Evolutionary conservation across 495 filamentous ascomycete species (phyloP).

Genomic region (Penicillium flavigenum): DNA sequence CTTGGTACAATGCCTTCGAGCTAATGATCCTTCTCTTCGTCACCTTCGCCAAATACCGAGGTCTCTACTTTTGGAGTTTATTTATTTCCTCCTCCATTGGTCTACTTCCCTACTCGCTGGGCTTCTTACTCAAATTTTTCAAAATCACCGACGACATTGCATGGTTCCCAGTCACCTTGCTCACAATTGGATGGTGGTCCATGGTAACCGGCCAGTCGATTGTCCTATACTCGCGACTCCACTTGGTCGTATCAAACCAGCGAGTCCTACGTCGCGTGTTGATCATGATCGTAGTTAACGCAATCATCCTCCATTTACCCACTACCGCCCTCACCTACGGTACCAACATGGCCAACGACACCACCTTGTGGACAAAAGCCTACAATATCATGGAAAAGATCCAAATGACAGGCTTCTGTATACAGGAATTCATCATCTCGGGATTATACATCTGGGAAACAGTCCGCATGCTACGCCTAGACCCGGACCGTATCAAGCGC

Average conservation of each 20-base stretch:
- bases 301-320: slow-evolving; percentile 53
- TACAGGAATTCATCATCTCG: slow-evolving; percentile 63
- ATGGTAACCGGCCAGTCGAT: slow-evolving; percentile 69
- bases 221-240: slow-evolving; percentile 67
- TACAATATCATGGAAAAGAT: slow-evolving; percentile 63
- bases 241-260: slow-evolving; percentile 56
- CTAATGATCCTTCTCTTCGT: slow-evolving; percentile 56
- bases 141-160: slow-evolving; percentile 34
- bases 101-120: slow-evolving; percentile 56
- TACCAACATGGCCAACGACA: slow-evolving; percentile 42
- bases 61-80: slow-evolving; percentile 60
- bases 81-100: slow-evolving; percentile 53
- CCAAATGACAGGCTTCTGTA: slow-evolving; percentile 61
- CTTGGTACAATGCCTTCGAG: slow-evolving; percentile 57
- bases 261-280: slow-evolving; percentile 51
- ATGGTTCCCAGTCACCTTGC: slow-evolving; percentile 45
- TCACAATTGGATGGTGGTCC: slow-evolving; percentile 57
- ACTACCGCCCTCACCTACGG: slow-evolving; percentile 59
- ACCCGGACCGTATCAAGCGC: slow-evolving; percentile 44
- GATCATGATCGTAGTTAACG: slow-evolving; percentile 59
- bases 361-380: slow-evolving; percentile 34
- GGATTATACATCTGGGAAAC: slow-evolving; percentile 60
- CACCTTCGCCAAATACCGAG: slow-evolving; percentile 52
- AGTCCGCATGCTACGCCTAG: slow-evolving; percentile 46
- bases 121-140: slow-evolving; percentile 63